These are phyloP conservation scores for Colletotrichum karsti DNA, from an alignment of 2,329 filamentous ascomycete species.

Conservation along the genomic window DNA sequence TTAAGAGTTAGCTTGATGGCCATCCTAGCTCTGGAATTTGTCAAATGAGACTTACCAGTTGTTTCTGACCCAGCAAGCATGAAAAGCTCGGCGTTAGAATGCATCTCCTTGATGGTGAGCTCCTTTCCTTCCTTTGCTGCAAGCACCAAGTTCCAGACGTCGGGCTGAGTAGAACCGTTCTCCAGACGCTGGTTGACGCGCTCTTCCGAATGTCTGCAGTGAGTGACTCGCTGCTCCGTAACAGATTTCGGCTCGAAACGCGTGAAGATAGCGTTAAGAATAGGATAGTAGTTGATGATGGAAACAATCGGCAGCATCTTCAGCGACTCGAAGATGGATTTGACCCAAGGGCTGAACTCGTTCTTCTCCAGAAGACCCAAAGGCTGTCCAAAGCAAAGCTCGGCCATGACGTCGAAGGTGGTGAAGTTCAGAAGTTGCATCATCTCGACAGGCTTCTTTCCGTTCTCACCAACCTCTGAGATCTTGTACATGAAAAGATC, in stretches of 20 bases:
- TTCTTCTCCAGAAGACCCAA: constrained; percentile 29
- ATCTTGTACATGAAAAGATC: constrained; percentile 46
- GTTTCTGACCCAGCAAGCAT: constrained; percentile 43
- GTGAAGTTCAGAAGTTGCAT: constrained; percentile 31
- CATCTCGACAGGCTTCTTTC: constrained; percentile 30
- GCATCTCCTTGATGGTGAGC: constrained; percentile 24
- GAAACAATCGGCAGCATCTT: constrained; percentile 33
- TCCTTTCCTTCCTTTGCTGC: constrained; percentile 29
- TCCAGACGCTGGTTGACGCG: constrained; percentile 38
- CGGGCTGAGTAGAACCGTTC: constrained; percentile 34
- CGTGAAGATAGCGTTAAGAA: constrained; percentile 30
- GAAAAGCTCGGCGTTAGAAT: constrained; percentile 29
- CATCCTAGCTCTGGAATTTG: constrained; percentile 16
- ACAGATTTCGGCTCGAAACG: constrained; percentile 35
- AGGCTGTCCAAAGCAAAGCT: constrained; percentile 32
- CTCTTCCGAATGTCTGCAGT: constrained; percentile 33
- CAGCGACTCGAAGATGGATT: constrained; percentile 33
- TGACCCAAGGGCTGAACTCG: constrained; percentile 33
- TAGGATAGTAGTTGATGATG: constrained; percentile 35
- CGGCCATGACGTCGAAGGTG: constrained; percentile 34
- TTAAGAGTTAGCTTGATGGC: constrained; percentile 31
- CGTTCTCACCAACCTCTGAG: constrained; percentile 34
- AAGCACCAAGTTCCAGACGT: constrained; percentile 36
- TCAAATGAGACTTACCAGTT: constrained; percentile 33
- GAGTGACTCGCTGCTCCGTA: constrained; percentile 28